Evolutionary conservation across 805 yeast species (phyloP), one percentile per base, ranked within the genome.

Genomic region (Scheffersomyces amazonensis): DNA sequence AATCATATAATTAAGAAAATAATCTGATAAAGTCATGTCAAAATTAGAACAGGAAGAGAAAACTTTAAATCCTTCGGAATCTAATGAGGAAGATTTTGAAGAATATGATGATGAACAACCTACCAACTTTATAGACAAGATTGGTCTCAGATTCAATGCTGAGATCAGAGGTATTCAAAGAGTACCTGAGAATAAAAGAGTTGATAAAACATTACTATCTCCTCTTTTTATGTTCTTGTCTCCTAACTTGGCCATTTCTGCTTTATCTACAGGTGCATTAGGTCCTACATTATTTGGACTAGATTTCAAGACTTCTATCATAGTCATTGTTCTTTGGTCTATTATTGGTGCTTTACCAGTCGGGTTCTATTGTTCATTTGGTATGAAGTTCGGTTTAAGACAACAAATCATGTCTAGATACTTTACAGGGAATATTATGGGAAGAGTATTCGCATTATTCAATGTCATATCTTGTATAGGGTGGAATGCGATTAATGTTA

Each of bases 301-400:
- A 41, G 58, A 62, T 34, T 60, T 64, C 43, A 56, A 66, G 60
- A 56, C 60, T 32, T 50, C 54, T 32, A 50, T 58, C 31, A 47
- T 63, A 46, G 35, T 42, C 32, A 64, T 62, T 35, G 45, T 66
- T 23, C 50, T 66, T 39, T 66, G 63, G 53, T 50, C 52, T 31
- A 36, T 62, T 15, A 48, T 65, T 40, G 71, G 71, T 15, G 63
- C 59, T 7, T 16, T 60, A 28, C 68, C 71, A 2, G 71, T 66
- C 27, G 71, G 69, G 3, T 61, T 60, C 39, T 64, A 56, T 42
- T 56, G 70, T 23, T 46, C 56, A 10, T 62, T 66, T 37, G 70
- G 71, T 16, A 56, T 58, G 47, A 61, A 55, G 40, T 55, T 63
- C 42, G 73, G 73, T n/a, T 56, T 66, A 42, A 59, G 73, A 43